phyloP scores from a whole-genome alignment of 2,329 filamentous ascomycete species.

The Allantophomopsis cytisporea region DNA sequence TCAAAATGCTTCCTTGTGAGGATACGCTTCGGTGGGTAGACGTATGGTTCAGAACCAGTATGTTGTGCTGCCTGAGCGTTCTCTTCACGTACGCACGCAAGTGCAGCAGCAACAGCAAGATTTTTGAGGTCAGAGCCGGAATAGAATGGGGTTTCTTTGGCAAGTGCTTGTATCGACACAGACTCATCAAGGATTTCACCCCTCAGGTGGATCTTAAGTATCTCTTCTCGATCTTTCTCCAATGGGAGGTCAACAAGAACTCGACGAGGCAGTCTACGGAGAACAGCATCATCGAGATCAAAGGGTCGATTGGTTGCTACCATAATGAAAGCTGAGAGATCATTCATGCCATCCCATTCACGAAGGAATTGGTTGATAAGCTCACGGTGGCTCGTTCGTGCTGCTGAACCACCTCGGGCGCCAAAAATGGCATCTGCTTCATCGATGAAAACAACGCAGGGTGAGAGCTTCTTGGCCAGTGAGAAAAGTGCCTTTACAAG shows the following conservation, averaged over 20 bases:
- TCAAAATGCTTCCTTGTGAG: constrained; percentile 66
- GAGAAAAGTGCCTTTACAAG: constrained; percentile 87
- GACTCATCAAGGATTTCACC: constrained; percentile 48
- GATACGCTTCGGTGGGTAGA: constrained; percentile 54
- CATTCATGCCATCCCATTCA: constrained; percentile 87
- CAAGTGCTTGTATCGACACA: constrained; percentile 49
- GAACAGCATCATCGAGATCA: constrained; percentile 79
- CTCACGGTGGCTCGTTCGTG: constrained; percentile 64
- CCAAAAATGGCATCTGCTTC: constrained; percentile 91
- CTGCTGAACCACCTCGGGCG: constrained; percentile 51
- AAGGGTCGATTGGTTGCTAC: constrained; percentile 93
- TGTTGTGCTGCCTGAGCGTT: constrained; percentile 27
- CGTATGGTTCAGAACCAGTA: constrained; percentile 23
- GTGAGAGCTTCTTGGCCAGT: constrained; percentile 79
- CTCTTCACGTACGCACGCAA: constrained; percentile 69
- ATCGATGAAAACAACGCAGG: constrained; percentile 92
- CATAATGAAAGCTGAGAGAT: constrained; percentile 88
- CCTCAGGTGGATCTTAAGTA: constrained; percentile 58
- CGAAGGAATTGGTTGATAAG: constrained; percentile 94
- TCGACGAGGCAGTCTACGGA: constrained; percentile 61
- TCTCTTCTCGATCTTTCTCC: constrained; percentile 49
- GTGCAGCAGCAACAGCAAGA: constrained; percentile 64
- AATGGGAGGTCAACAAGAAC: constrained; percentile 63
- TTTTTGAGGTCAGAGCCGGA: constrained; percentile 79
- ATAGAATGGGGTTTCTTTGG: constrained; percentile 59